phyloP scores from a whole-genome alignment of 345 rosid species.

The Salix purpurea region DNA sequence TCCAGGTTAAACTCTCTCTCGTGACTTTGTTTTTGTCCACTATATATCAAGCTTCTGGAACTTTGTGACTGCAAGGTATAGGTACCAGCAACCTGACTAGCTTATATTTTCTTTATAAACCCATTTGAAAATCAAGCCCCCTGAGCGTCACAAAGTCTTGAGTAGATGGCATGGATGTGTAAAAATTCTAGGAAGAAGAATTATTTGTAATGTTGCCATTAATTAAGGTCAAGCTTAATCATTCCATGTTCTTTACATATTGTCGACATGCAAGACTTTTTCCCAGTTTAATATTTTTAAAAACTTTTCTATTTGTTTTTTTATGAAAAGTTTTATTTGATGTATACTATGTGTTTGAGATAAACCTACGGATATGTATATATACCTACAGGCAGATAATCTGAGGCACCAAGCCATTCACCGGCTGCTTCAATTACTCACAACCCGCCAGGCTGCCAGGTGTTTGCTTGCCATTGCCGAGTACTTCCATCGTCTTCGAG shows the following conservation, averaged over 20 bases:
- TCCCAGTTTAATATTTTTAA: too few relatives aligned
- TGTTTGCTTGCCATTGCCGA: conserved; percentile 77
- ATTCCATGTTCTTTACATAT: background rate
- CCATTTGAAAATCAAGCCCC: conserved; percentile 24
- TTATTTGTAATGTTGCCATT: background rate
- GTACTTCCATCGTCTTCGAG: conserved; percentile 89
- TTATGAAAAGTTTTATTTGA: background rate
- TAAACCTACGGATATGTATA: background rate
- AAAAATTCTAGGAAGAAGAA: background rate
- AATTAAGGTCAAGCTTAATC: background rate
- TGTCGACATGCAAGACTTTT: background rate
- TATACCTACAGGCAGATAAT: conserved; percentile 82
- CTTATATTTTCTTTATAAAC: conserved; percentile 3
- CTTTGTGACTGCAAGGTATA: conserved; percentile 5
- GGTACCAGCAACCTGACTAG: background rate
- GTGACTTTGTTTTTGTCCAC: background rate
- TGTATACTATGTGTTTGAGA: background rate
- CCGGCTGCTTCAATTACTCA: conserved; percentile 64
- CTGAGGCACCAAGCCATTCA: conserved; percentile 85
- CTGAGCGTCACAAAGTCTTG: conserved; percentile 26
- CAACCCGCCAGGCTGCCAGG: conserved; percentile 83
- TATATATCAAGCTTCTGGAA: conserved; percentile 27
- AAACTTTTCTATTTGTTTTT: too few relatives aligned
- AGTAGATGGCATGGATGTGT: conserved; percentile 12
- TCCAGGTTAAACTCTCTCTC: background rate